Conservation (phyloP, 805 yeast species). For the Saturnispora saitoi region DNA sequence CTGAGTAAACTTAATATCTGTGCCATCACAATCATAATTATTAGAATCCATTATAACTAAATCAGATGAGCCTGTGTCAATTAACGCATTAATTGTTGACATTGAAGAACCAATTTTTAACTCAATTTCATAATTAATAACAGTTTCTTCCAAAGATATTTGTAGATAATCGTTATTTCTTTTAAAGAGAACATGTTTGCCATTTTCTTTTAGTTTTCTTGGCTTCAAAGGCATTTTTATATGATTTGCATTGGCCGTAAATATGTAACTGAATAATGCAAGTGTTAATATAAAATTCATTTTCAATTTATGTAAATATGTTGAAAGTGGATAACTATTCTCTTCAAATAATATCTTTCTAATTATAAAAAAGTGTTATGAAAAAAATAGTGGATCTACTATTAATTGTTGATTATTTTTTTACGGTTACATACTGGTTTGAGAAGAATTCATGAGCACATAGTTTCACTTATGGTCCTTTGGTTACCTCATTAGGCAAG, state of each 20-base stretch:
- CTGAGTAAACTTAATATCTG: background rate
- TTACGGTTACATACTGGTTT: background rate
- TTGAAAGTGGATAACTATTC: background rate
- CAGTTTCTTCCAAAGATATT: background rate
- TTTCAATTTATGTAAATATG: background rate
- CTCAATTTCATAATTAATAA: background rate
- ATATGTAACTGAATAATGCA: background rate
- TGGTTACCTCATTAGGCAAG: background rate
- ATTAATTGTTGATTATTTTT: background rate
- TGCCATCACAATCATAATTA: constrained; percentile 6
- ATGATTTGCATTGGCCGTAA: background rate
- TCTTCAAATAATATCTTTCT: background rate
- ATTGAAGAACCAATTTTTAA: constrained; percentile 4
- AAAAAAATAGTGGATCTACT: too few species aligned
- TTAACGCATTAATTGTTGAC: background rate
- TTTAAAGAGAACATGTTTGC: background rate
- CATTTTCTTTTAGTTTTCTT: background rate
- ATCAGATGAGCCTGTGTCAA: constrained; percentile 11
- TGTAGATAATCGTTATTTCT: background rate
- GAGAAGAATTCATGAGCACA: background rate
- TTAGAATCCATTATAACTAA: constrained; percentile 3
- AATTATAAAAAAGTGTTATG: background rate
- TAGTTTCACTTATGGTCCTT: background rate
- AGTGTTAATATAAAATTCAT: background rate
- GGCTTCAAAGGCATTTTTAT: background rate